Evolutionary conservation across 768 basidiomycete species (phyloP).

Genomic region (Hemileccinum rubropunctum): DNA sequence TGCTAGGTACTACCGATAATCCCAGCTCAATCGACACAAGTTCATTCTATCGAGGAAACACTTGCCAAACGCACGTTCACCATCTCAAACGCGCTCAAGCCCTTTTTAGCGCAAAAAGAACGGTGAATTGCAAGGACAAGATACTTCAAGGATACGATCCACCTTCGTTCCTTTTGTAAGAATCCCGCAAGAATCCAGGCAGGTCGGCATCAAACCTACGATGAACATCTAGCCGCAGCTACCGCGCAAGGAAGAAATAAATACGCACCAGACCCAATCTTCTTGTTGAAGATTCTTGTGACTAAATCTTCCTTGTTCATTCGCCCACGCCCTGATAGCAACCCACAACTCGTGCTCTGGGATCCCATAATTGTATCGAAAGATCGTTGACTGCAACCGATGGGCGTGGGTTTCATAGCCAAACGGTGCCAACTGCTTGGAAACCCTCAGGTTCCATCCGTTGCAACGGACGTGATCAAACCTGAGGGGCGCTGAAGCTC

Average conservation of each 20-base stretch:
- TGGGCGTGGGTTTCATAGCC: neutral
- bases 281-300: neutral
- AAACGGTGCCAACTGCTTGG: neutral
- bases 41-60: too few species aligned
- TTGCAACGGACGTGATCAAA: conserved; percentile 18
- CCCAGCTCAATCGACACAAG: too few species aligned
- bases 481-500: conserved; percentile 8
- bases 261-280: conserved; percentile 23
- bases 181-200: conserved; percentile 3
- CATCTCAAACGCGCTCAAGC: neutral
- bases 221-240: neutral
- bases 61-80: too few species aligned
- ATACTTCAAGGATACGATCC: too few species aligned
- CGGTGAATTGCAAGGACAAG: neutral
- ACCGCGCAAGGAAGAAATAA: neutral
- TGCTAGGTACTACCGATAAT: too few species aligned
- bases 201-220: conserved; percentile 24
- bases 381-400: conserved; percentile 15
- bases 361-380: conserved; percentile 26
- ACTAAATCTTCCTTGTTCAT: conserved; percentile 1
- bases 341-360: conserved; percentile 5
- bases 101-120: neutral
- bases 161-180: too few species aligned
- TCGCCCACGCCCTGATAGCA: conserved; percentile 6
- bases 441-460: conserved; percentile 7